Evolutionary conservation across 2,329 filamentous ascomycete genomes (phyloP).

Genomic region (Aspergillus pseudoviridinutans): DNA sequence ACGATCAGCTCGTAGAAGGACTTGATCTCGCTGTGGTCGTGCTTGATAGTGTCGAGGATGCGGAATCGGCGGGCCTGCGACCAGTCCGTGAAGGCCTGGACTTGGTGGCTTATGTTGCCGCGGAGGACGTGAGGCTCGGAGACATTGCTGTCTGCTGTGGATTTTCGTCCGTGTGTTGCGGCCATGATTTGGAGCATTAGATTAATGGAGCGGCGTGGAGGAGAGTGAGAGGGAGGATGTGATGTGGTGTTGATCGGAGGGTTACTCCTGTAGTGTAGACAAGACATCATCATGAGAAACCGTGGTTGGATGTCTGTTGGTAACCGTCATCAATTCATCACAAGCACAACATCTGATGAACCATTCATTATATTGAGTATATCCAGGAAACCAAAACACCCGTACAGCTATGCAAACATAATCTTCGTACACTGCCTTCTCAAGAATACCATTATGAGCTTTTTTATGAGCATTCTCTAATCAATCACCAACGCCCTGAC

Average conservation of each 20-base stretch:
- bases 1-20: conserved; percentile 43
- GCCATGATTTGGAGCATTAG: background rate
- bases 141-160: background rate
- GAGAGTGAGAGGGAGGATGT: background rate
- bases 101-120: conserved; percentile 6
- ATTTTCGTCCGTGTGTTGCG: background rate
- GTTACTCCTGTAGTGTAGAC: background rate
- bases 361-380: background rate
- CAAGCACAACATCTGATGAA: background rate
- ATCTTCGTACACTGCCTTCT: background rate
- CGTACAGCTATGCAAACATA: background rate
- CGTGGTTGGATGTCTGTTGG: background rate
- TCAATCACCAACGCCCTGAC: conserved; percentile 82
- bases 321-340: background rate
- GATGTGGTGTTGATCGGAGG: background rate
- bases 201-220: too few relatives aligned
- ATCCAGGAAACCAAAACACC: background rate
- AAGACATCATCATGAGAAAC: background rate
- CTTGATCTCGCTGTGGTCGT: conserved; percentile 42
- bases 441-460: background rate
- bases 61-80: conserved; percentile 7
- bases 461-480: conserved; percentile 12
- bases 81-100: conserved; percentile 10
- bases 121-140: conserved; percentile 1
- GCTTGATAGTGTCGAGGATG: conserved; percentile 37